These are phyloP conservation scores for Elsinoe australis DNA, from an alignment of 2,329 filamentous ascomycete species.

Conservation along the genomic window DNA sequence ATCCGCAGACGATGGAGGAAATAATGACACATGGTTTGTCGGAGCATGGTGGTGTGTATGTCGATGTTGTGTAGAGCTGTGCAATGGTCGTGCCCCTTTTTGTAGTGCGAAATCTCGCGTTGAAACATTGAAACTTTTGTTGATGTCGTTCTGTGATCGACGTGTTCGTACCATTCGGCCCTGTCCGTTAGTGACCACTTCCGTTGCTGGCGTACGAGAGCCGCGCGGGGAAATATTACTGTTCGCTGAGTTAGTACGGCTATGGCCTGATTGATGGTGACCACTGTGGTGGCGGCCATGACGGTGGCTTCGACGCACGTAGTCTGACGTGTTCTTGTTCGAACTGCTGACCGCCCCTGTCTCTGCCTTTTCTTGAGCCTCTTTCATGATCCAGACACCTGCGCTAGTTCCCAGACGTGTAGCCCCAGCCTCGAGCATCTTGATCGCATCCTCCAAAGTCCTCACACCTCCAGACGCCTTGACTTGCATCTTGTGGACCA, in stretches of 20 bases:
- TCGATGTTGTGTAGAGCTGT: conserved; percentile 4
- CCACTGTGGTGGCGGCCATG: conserved; percentile 9
- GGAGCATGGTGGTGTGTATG: conserved; percentile 5
- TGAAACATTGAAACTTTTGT: conserved; percentile 12
- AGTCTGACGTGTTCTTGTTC: conserved; percentile 12
- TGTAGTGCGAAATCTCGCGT: conserved; percentile 4
- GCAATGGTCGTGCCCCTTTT: neutral
- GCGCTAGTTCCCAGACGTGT: conserved; percentile 49
- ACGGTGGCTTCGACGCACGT: conserved; percentile 14
- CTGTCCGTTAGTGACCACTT: neutral
- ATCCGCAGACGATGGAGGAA: neutral
- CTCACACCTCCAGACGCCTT: conserved; percentile 54
- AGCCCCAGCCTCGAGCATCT: conserved; percentile 51
- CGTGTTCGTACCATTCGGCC: neutral
- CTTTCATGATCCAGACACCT: conserved; percentile 50
- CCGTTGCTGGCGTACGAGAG: neutral
- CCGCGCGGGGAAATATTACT: neutral
- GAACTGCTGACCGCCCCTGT: conserved; percentile 7
- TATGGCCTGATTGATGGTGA: conserved; percentile 6
- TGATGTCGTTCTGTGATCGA: neutral
- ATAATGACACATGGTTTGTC: no score
- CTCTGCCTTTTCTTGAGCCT: conserved; percentile 30
- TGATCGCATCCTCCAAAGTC: conserved; percentile 42
- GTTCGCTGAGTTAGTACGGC: conserved; percentile 11
- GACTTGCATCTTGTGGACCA: conserved; percentile 39